A percentile compares a stretch with the other conserved stretches of the same genome.
These are phyloP conservation scores for Ophiostoma ulmi DNA, from an alignment of 2,329 filamentous ascomycete genomes.

Conservation along the genomic window DNA sequence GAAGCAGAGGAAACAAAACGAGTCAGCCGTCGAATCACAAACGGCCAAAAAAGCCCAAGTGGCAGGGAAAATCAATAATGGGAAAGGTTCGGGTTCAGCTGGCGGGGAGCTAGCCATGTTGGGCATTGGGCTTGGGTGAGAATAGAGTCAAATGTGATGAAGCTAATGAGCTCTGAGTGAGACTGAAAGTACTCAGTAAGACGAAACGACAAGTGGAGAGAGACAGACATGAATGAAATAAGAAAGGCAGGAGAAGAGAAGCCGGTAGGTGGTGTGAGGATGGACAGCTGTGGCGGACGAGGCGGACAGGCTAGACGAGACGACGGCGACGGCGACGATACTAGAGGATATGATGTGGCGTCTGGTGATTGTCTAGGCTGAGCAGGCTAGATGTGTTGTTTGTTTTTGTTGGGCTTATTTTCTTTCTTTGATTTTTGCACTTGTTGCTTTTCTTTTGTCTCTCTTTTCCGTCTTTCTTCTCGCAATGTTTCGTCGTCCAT, in stretches of 20 bases:
- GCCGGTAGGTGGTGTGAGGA: not conserved
- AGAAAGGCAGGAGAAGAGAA: not conserved
- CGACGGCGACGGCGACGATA: not conserved
- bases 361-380: not conserved
- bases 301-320: not conserved
- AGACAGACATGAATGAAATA: not conserved
- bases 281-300: not conserved
- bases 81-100: conserved; percentile 4
- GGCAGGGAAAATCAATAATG: conserved; percentile 4
- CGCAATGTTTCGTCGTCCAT: not conserved
- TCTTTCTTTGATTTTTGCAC: not conserved
- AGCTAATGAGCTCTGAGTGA: not conserved
- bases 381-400: no score
- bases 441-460: not conserved
- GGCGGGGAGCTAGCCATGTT: conserved; percentile 1
- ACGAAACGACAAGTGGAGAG: not conserved
- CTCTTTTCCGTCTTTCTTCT: not conserved
- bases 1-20: not conserved
- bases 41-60: conserved; percentile 6
- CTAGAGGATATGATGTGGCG: not conserved
- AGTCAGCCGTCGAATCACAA: not conserved
- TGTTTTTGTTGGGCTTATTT: not conserved
- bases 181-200: not conserved
- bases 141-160: not conserved
- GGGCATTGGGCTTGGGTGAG: not conserved